Base-by-base conservation (phyloP, 805 yeast species). In the Cyberlindnera americana region DNA sequence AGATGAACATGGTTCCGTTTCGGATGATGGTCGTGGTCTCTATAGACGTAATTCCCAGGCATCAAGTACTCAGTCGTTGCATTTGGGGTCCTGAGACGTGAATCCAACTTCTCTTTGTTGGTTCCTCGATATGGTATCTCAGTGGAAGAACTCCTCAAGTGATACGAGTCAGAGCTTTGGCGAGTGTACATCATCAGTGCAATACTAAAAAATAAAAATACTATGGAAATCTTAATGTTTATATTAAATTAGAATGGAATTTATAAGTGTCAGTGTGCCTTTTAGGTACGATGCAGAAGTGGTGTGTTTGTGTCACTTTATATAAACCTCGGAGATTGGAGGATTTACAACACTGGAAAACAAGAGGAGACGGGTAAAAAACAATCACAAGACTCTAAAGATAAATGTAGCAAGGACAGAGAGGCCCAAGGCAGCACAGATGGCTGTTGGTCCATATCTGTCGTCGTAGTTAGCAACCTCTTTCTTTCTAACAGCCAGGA, bases 381-480 rank as follows among this genome's bases (percentile, higher is more conserved):
- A 14, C 28, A 29, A 7, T 40, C 37, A 54, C 16, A 54, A 38
- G 2, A 50, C 30, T 39, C 58, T 53, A 37, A 54, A 83, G 26
- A 77, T 51, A 52, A 81, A 82, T 3, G 84, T 75, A 22, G 75
- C 69, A 21, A 76, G 65, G 8, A 89, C 78, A 2, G 95, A 81
- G 1, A 80, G 63, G 2, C 85, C 81, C 50, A 93, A 69, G 37
- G 83, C 82, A 15, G 65, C 61, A 67, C 97, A 91, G 35, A 93
- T 77, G 60, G 80, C 71, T 48, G 82, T 81, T 14, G 98, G 97
- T 0, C 99, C 99, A 46, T 81, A 58, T 56, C 73, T 78, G 63
- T 93, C 98, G 49, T 85, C 95, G 57, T 91, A 93, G 48, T 85
- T 75, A 18, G 80, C 83, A 4, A 95, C 88, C 46, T 78, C 78